These are phyloP conservation scores for Rubus idaeus DNA, from an alignment of 306 rosid species.

Conservation along the genomic window DNA sequence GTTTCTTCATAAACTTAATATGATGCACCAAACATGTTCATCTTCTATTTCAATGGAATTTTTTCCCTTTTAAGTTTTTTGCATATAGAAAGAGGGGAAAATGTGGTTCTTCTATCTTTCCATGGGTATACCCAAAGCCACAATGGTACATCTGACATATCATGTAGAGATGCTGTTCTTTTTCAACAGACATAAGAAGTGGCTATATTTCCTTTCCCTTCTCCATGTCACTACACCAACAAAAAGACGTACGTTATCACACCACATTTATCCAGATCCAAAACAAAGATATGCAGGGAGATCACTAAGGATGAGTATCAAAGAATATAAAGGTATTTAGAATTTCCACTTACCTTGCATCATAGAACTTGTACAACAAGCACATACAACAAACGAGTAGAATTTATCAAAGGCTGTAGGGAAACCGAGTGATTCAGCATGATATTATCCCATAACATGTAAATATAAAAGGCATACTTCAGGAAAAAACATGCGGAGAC, in stretches of 20 bases:
- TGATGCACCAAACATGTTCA: neutral
- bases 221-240: neutral
- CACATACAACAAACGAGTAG: neutral
- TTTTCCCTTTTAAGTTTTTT: neutral
- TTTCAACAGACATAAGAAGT: neutral
- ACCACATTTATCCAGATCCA: neutral
- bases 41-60: neutral
- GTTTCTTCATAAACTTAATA: neutral
- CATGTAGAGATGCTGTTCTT: neutral
- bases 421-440: neutral
- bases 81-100: neutral
- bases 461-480: neutral
- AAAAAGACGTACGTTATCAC: neutral
- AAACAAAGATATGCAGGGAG: neutral
- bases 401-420: neutral
- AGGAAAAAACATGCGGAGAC: neutral
- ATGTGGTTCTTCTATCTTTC: slow-evolving; percentile 1
- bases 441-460: neutral
- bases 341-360: neutral
- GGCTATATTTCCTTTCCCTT: neutral
- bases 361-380: neutral
- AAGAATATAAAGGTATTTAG: neutral
- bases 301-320: neutral
- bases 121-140: neutral
- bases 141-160: neutral